Conservation (phyloP, 768 basidiomycete genomes). For the Epithele typhae region DNA sequence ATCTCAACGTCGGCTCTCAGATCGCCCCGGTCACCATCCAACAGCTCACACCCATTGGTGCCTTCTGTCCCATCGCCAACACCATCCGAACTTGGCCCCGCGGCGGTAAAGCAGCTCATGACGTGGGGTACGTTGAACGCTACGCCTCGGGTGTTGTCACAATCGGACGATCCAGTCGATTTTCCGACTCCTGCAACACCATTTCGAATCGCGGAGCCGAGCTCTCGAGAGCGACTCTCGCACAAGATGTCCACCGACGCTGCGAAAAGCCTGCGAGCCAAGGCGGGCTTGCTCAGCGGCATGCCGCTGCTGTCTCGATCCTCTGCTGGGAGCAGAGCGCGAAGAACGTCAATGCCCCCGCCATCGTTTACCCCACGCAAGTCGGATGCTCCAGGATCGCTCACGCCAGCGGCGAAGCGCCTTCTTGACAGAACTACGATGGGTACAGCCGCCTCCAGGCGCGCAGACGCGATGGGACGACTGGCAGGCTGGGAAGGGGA, state of each 20-base stretch:
- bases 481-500: conserved; percentile 51
- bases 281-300: conserved; percentile 61
- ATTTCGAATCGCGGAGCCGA: conserved; percentile 75
- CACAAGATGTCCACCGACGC: conserved; percentile 80
- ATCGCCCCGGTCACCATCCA: conserved; percentile 55
- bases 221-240: conserved; percentile 78
- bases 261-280: conserved; percentile 72
- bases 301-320: conserved; percentile 32
- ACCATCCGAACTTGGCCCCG: conserved; percentile 73
- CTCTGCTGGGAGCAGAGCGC: conserved; percentile 33
- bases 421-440: conserved; percentile 70
- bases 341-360: conserved; percentile 68
- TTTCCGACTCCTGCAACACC: conserved; percentile 46
- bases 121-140: conserved; percentile 94
- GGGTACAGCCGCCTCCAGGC: conserved; percentile 55
- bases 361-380: conserved; percentile 77
- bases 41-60: conserved; percentile 67
- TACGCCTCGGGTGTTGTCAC: conserved; percentile 83
- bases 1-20: conserved; percentile 35
- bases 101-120: conserved; percentile 88
- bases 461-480: conserved; percentile 66
- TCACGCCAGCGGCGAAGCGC: conserved; percentile 84
- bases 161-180: conserved; percentile 47
- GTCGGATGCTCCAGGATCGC: conserved; percentile 63
- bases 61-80: conserved; percentile 86